Evolutionary conservation across 2,329 filamentous ascomycete species (phyloP), one percentile per base, ranked within the genome.

Genomic region (Lachnellula hyalina): DNA sequence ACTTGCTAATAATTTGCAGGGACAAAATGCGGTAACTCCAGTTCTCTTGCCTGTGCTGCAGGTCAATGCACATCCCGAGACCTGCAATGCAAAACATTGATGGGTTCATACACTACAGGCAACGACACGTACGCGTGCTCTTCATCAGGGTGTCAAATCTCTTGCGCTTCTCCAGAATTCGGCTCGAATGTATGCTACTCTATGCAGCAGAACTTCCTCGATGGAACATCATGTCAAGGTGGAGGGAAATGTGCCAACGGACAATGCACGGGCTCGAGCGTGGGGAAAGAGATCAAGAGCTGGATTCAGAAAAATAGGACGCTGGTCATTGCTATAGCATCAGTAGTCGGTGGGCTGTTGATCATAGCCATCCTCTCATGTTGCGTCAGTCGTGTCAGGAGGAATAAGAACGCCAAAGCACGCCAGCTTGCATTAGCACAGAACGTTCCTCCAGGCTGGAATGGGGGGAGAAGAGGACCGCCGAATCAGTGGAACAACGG

Each of bases 51-150:
- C 34, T 99, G 94, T 69, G 90, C 94, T 32, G 92, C 88, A 46
- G 94, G 94, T 12, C 93, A 97, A 72, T 99, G 94, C 72, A 99
- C 94, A 3, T 94, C 88, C 51, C 86, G 94, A 60, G 85, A 96
- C 70, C 80, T 86, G 67, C 94, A 99, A 74, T 99, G 94, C 75
- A 85, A 86, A 71, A 87, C 84, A 11, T 78, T 95, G 47, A 88
- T 96, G 78, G 91, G 90, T 36, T 83, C 81, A 28, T 81, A 87
- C 58, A 86, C 85, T 0, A 78, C 82, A 54, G 82, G 80, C 68
- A 93, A 91, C 73, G 82, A 90, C 65, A 95, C 90, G 2, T 84
- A 83, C 64, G 86, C 92, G 9, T 99, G 94, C 72, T 83, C 86
- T 61, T 77, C 75, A 52, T 78, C 79, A 36, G 85, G 84, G 49